A percentile compares a stretch with the other conserved stretches of the same genome.
These are phyloP conservation scores for Neonectria coccinea DNA, from an alignment of 2,329 filamentous ascomycete genomes.

Conservation along the genomic window DNA sequence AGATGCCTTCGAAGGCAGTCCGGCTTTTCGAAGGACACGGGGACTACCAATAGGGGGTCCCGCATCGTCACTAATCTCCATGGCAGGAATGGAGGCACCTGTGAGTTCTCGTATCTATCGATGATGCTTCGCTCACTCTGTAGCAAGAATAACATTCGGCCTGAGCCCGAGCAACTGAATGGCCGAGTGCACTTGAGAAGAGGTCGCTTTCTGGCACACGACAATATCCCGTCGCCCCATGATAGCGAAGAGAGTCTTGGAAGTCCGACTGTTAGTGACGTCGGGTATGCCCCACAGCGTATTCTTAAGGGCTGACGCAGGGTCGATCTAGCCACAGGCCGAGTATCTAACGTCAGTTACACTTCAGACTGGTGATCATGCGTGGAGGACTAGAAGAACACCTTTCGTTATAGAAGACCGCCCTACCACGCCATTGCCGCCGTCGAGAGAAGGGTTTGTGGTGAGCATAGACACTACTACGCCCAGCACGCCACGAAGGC, in stretches of 20 bases:
- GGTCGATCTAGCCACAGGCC: background rate
- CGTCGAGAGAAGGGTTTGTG: background rate
- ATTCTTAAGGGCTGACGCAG: background rate
- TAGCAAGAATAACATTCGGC: background rate
- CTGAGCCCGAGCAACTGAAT: background rate
- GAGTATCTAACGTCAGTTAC: background rate
- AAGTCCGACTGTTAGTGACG: background rate
- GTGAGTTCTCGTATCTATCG: background rate
- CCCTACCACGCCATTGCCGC: background rate
- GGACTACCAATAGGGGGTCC: background rate
- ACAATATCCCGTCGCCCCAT: background rate
- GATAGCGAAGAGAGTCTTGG: background rate
- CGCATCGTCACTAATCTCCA: background rate
- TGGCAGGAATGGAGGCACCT: background rate
- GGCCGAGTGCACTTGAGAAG: background rate
- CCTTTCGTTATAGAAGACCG: background rate
- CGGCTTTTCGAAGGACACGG: background rate
- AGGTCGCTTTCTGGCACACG: background rate
- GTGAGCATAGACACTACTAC: background rate
- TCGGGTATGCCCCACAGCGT: background rate
- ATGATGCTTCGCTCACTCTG: background rate
- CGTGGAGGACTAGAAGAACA: background rate
- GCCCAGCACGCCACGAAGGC: slow-evolving; percentile 5
- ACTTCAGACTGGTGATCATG: background rate
- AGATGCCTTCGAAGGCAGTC: background rate